Base-by-base conservation (phyloP, 805 yeast genomes). In the Metschnikowia orientalis region DNA sequence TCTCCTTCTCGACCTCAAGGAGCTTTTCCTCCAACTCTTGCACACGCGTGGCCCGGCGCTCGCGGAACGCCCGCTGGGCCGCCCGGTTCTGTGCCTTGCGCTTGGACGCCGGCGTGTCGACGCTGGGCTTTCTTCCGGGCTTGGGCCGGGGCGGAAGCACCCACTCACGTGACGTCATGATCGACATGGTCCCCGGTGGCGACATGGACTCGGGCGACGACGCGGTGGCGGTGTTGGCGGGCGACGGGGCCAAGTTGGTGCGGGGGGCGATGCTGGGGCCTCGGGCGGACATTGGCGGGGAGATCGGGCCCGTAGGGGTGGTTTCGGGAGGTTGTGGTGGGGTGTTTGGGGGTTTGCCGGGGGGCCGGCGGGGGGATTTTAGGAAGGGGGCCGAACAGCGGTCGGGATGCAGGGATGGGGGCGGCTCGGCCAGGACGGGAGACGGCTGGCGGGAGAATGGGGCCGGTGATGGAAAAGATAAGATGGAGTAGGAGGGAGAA, bases 51-150 rank as follows among this genome's bases (percentile, higher is more conserved):
- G 95, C 94, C 48, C 94, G 65, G 44, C 95, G 69, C 55, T 87
- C 94, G 44, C 96, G 64, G 61, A 86, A 85, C 2, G 97, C 94
- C 37, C 95, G 54, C 64, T 89, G 95, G 14, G 96, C 95, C n/a
- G 92, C 95, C 38, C 96, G 65, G 54, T 88, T 88, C 57, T 84
- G 96, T 3, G 95, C 95, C 57, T 86, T 86, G 34, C 95, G 64
- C 56, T 85, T 84, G 14, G 81, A 77, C 1, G 89, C 88, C 0
- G 95, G 94, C 0, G 89, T 75, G 44, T 86, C 95, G 4, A 73
- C 71, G 42, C 78, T 65, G 10, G 82, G 82, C 55, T 77, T 77
- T 17, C 72, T 47, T 3, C 79, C 80, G 0, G 81, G 81, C 45
- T 75, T 73, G 4, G 80, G 81, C 35, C 81, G 56, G 6, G 81